Conservation (phyloP, 75 land plant genomes). For the Cryptomeria japonica region DNA sequence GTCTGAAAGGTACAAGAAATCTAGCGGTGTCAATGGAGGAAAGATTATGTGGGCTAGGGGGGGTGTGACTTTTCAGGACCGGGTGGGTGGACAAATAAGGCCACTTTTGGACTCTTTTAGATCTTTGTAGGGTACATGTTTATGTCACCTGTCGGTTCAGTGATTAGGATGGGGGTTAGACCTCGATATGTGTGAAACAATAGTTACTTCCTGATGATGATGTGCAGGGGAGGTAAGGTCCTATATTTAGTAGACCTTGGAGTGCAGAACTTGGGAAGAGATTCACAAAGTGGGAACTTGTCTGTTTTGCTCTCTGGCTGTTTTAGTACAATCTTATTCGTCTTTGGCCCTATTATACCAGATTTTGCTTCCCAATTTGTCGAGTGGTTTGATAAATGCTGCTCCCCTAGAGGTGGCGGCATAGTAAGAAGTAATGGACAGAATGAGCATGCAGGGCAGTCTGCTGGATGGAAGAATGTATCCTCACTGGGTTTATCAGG, state of each 20-base stretch:
- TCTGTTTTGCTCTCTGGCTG: background rate
- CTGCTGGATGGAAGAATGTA: background rate
- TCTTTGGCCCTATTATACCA: background rate
- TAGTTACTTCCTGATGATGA: background rate
- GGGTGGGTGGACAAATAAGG: conserved; percentile 13
- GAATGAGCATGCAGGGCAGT: background rate
- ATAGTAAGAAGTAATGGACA: background rate
- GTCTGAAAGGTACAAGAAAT: conserved; percentile 6
- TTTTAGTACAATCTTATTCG: background rate
- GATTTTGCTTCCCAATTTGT: background rate
- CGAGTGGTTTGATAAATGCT: background rate
- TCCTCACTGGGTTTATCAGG: background rate
- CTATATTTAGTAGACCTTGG: background rate
- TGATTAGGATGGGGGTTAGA: background rate
- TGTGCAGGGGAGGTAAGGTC: background rate
- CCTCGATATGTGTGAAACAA: background rate
- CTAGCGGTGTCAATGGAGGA: background rate
- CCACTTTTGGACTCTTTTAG: conserved; percentile 10
- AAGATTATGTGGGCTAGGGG: conserved; percentile 12
- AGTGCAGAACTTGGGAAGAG: background rate
- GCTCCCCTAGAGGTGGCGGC: background rate
- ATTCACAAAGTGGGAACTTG: conserved; percentile 1
- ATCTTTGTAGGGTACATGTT: conserved; percentile 12
- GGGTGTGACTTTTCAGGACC: conserved; percentile 11
- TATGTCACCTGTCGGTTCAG: conserved; percentile 5